Percentiles rank a stretch among this genome's conserved stretches.
phyloP scores from a whole-genome alignment of 1,284 basidiomycete genomes.

The Leucoagaricus sp. region DNA sequence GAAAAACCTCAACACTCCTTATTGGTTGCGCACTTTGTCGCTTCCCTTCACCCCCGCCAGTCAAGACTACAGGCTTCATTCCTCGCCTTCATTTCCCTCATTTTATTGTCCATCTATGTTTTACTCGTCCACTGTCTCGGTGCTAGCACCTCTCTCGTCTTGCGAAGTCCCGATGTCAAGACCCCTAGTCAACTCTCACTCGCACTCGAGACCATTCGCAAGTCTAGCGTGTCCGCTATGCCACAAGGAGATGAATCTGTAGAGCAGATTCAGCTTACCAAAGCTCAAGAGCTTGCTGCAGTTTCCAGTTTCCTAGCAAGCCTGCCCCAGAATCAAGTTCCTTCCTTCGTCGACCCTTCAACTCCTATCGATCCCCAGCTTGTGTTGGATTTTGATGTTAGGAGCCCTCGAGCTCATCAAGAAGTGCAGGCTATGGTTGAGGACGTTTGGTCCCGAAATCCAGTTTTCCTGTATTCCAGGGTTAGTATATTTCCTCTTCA shows the following conservation, averaged over 20 bases:
- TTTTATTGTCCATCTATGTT: conserved; percentile 53
- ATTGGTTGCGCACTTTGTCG: conserved; percentile 24
- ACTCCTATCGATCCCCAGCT: conserved; percentile 75
- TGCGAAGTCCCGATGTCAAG: conserved; percentile 35
- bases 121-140: conserved; percentile 49
- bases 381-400: conserved; percentile 83
- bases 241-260: conserved; percentile 16
- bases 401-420: conserved; percentile 51
- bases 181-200: conserved; percentile 31
- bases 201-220: conserved; percentile 33
- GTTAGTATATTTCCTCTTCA: conserved; percentile 40
- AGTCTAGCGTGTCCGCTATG: conserved; percentile 23
- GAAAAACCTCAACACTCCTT: conserved; percentile 20
- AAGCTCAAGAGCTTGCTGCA: conserved; percentile 75
- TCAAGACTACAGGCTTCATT: conserved; percentile 49
- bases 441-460: conserved; percentile 72
- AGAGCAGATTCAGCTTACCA: conserved; percentile 42
- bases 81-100: conserved; percentile 50
- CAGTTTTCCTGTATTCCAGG: conserved; percentile 79
- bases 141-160: conserved; percentile 38
- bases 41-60: conserved; percentile 31
- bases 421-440: conserved; percentile 58
- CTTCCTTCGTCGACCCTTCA: conserved; percentile 62
- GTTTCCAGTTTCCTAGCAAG: conserved; percentile 78
- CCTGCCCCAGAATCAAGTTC: conserved; percentile 79